Conservation (phyloP, 139 green algal genomes). For the Astrephomene gubernaculifera region DNA sequence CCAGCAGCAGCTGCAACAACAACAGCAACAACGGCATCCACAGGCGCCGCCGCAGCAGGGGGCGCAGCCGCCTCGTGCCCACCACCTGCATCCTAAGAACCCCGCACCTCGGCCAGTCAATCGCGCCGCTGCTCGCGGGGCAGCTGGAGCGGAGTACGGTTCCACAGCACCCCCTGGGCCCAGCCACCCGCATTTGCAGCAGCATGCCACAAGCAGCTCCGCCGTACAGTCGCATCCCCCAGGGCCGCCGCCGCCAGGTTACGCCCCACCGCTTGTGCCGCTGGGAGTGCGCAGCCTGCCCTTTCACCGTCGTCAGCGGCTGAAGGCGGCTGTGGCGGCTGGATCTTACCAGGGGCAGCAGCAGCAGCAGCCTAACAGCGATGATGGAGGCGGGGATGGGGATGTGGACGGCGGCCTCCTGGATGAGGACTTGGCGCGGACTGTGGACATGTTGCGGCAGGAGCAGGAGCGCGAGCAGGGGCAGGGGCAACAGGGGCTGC, state of each 20-base stretch:
- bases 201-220: neutral
- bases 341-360: no score
- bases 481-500: no score
- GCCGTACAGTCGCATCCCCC: neutral
- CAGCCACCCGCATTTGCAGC: conserved; percentile 20
- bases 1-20: neutral
- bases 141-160: neutral
- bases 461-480: conserved; percentile 3
- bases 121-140: neutral
- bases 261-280: neutral
- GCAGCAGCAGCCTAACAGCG: neutral
- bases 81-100: neutral
- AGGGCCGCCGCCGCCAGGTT: neutral
- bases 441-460: conserved; percentile 34
- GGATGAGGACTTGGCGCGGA: conserved; percentile 31
- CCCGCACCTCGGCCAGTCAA: neutral
- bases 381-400: neutral
- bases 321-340: neutral
- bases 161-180: neutral
- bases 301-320: neutral
- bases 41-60: neutral
- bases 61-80: neutral
- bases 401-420: neutral
- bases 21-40: neutral
- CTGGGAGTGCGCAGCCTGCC: neutral